Evolutionary conservation across 441 rosid genomes (phyloP), one percentile per base, ranked within the genome.

Genomic region (Capsella rubella): DNA sequence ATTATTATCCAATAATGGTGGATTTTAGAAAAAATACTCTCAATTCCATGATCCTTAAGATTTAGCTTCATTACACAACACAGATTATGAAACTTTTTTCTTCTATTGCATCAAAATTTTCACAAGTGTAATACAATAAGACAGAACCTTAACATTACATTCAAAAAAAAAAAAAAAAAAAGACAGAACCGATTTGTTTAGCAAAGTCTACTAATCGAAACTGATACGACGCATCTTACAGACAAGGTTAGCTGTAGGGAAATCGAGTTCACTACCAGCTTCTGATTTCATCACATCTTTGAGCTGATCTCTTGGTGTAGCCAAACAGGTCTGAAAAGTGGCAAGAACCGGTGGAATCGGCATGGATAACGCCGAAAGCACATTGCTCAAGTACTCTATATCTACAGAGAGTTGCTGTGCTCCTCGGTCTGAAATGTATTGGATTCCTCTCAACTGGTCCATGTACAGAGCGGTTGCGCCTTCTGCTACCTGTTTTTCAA

Each of bases 371-470:
- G 99, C 99, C 16, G 94, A 84, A 37, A 93, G 99, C 80, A 95
- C 99, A 57, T 93, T 95, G 64, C 97, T 95, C 84, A 95, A 84
- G 62, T 95, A 95, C 78, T 95, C 97, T 1, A 92, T 95, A 80
- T 95, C 99, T 35, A 78, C 96, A 11, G 95, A 85, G 4, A 93
- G 92, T 73, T 95, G 98, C 50, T 86, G 95, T 8, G 97, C 95
- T 69, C 98, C 98, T 10, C 88, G 90, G 71, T 95, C 97, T 58
- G 99, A 84, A 63, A 89, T 72, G 72, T 87, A 82, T 78, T 91
- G 97, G 80, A 95, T 91, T 25, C 97, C 97, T 60, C 99, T 84
- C 73, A 95, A 74, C 83, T 95, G 99, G 81, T 95, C 99, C 88
- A 90, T 83, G 87, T 93, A 95, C 65, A 91, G 86, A 7, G 95